phyloP scores from a whole-genome alignment of 163 green algal genomes.

The Volvox carteri region DNA sequence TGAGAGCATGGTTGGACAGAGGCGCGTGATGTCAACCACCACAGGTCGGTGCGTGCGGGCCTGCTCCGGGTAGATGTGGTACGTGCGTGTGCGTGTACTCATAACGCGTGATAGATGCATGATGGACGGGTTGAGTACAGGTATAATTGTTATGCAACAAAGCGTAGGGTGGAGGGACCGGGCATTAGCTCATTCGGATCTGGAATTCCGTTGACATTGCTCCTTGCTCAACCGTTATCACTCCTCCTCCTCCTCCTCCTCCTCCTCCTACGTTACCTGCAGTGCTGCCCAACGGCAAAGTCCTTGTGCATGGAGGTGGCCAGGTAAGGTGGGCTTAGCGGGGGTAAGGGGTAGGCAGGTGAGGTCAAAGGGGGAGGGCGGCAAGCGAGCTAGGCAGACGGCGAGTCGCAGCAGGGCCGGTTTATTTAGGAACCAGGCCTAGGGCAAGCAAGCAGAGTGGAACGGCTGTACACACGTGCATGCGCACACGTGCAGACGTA shows the following conservation, averaged over 20 bases:
- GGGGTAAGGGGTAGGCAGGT: not conserved
- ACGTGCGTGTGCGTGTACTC: not conserved
- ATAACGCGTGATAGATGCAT: not conserved
- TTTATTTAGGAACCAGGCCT: no score
- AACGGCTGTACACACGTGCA: no score
- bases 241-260: not conserved
- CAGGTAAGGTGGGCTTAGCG: not conserved
- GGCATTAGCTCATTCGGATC: not conserved
- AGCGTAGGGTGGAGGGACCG: not conserved
- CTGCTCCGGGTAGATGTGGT: not conserved
- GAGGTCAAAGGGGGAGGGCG: not conserved
- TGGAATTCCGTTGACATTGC: not conserved
- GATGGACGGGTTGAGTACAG: not conserved
- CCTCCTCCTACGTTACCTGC: not conserved
- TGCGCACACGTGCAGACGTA: no score
- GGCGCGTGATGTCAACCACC: not conserved
- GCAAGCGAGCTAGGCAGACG: no score
- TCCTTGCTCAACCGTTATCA: not conserved
- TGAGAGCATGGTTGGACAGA: not conserved
- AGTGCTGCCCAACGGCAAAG: slow-evolving; percentile 30
- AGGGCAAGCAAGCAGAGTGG: no score
- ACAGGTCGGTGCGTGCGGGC: not conserved
- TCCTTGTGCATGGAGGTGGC: not conserved
- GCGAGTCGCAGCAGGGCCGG: no score
- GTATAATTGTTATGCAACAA: not conserved